Percentiles rank a stretch among this genome's conserved stretches.
Evolutionary conservation across 768 basidiomycete species (phyloP).

Genomic region (Russula earlei): DNA sequence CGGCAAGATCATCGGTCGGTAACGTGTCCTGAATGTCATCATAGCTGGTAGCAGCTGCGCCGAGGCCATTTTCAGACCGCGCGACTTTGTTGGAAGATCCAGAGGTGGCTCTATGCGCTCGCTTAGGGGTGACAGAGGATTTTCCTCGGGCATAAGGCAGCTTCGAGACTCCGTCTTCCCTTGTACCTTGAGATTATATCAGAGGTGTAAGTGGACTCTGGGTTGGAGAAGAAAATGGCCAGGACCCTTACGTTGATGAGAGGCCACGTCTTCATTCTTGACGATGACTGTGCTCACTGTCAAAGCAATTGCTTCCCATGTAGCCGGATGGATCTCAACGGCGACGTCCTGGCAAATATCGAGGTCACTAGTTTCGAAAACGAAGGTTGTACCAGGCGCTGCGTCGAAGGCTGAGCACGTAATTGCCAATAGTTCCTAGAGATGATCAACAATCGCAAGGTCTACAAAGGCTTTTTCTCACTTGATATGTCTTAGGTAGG

Average conservation of each 20-base stretch:
- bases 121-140: neutral
- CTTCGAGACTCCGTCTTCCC: neutral
- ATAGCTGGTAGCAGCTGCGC: neutral
- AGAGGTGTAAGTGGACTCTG: neutral
- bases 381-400: neutral
- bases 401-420: neutral
- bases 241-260: neutral
- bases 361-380: conserved; percentile 15
- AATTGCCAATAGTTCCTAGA: conserved; percentile 2
- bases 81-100: neutral
- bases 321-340: conserved; percentile 9
- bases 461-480: neutral
- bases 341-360: conserved; percentile 9
- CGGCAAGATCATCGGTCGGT: conserved; percentile 3
- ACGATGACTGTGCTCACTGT: conserved; percentile 3
- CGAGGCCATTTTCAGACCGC: neutral
- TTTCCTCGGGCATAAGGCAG: neutral
- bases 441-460: neutral
- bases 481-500: conserved; percentile 5
- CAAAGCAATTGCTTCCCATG: conserved; percentile 12
- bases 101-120: neutral
- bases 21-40: conserved; percentile 8
- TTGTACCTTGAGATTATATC: neutral
- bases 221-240: neutral
- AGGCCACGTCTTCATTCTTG: neutral